These are phyloP conservation scores for Apiospora aurea DNA, from an alignment of 2,329 filamentous ascomycete species.

Conservation along the genomic window DNA sequence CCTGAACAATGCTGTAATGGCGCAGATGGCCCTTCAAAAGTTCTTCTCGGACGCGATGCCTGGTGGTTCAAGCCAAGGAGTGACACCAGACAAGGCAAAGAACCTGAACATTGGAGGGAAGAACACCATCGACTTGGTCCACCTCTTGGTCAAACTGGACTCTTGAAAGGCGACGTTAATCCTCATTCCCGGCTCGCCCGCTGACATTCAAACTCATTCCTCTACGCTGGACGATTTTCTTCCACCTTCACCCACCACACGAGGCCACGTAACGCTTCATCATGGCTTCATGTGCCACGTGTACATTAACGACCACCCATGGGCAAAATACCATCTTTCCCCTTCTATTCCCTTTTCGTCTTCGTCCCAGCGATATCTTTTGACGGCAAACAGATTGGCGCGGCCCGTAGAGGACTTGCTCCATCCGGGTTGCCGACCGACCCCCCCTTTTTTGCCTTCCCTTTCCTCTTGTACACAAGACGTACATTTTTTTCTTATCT, in stretches of 20 bases:
- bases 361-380: conserved; percentile 18
- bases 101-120: conserved; percentile 51
- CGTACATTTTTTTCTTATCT: not conserved
- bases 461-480: conserved; percentile 10
- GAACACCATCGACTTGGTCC: conserved; percentile 56
- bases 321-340: not conserved
- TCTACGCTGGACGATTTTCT: not conserved
- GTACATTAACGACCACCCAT: conserved; percentile 8
- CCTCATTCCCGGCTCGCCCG: not conserved
- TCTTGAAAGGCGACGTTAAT: not conserved
- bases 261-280: not conserved
- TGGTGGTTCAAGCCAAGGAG: conserved; percentile 32
- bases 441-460: not conserved
- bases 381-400: not conserved
- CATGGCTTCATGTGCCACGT: not conserved
- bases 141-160: conserved; percentile 41
- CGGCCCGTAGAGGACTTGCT: not conserved
- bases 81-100: conserved; percentile 45
- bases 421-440: not conserved
- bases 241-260: not conserved
- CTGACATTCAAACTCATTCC: not conserved
- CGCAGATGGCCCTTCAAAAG: conserved; percentile 60
- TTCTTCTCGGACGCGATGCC: conserved; percentile 57
- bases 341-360: not conserved
- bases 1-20: conserved; percentile 57